A percentile compares a stretch with the other conserved stretches of the same genome.
Conservation (phyloP, 345 rosid species). For the Eutrema yunnanense region DNA sequence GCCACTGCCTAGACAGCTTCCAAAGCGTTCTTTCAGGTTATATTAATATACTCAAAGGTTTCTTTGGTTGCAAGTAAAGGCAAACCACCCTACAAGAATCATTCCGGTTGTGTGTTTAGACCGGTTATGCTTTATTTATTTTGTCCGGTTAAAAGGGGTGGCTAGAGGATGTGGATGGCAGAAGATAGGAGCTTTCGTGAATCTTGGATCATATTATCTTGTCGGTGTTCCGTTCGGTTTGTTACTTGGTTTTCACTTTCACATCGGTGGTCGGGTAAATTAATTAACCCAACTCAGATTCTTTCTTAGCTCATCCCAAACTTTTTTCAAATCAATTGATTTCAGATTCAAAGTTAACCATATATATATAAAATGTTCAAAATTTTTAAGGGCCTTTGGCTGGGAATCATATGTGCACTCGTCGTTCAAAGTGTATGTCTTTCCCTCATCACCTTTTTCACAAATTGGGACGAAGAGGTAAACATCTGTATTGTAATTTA, state of each 20-base stretch:
- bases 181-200: slow-evolving; percentile 38
- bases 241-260: slow-evolving; percentile 37
- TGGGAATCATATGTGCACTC: slow-evolving; percentile 45
- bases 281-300: neutral
- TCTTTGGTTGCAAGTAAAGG: slow-evolving; percentile 4
- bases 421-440: slow-evolving; percentile 35
- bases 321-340: neutral
- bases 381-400: slow-evolving; percentile 42
- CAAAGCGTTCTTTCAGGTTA: slow-evolving; percentile 47
- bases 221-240: slow-evolving; percentile 40
- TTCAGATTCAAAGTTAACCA: neutral
- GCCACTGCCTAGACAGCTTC: slow-evolving; percentile 36
- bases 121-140: neutral
- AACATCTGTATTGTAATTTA: neutral
- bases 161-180: slow-evolving; percentile 62
- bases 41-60: neutral
- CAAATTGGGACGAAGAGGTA: slow-evolving; percentile 43
- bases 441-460: slow-evolving; percentile 18
- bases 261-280: slow-evolving; percentile 35
- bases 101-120: neutral
- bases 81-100: neutral
- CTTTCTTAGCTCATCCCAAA: neutral
- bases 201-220: slow-evolving; percentile 42
- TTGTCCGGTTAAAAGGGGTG: slow-evolving; percentile 28
- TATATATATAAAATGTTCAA: neutral